Evolutionary conservation across 306 rosid species (phyloP).

Genomic region (Canavalia gladiata): DNA sequence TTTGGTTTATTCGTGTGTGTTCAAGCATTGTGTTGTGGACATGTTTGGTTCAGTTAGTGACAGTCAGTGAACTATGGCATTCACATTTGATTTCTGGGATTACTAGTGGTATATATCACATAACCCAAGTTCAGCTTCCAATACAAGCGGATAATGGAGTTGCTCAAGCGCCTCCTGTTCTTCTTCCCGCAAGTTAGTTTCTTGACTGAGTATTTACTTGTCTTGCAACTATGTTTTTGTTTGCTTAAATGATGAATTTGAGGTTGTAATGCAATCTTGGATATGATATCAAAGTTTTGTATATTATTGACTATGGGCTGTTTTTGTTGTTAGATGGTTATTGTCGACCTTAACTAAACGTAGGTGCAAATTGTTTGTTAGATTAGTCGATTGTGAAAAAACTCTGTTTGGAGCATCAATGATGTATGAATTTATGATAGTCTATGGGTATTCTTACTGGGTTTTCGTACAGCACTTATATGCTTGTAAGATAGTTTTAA

Average conservation of each 20-base stretch:
- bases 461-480: not conserved
- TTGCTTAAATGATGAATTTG: conserved; percentile 20
- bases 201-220: conserved; percentile 28
- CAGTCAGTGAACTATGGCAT: conserved; percentile 90
- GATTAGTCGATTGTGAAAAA: conserved; percentile 31
- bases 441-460: not conserved
- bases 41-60: conserved; percentile 87
- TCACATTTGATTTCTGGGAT: conserved; percentile 81
- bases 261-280: not conserved
- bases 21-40: conserved; percentile 96
- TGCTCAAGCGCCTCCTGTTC: conserved; percentile 59
- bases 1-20: conserved; percentile 90
- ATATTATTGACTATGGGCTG: conserved; percentile 18
- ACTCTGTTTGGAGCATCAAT: conserved; percentile 38
- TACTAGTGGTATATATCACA: conserved; percentile 71
- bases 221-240: not conserved
- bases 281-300: conserved; percentile 5
- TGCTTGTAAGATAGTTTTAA: not conserved
- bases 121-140: conserved; percentile 52
- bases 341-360: conserved; percentile 8
- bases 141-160: conserved; percentile 40
- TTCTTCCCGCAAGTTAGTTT: conserved; percentile 76
- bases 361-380: conserved; percentile 24
- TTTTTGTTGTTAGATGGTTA: conserved; percentile 26
- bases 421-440: not conserved